phyloP scores from a whole-genome alignment of 1,139 yeast species.

The Hyphopichia buzzinii region DNA sequence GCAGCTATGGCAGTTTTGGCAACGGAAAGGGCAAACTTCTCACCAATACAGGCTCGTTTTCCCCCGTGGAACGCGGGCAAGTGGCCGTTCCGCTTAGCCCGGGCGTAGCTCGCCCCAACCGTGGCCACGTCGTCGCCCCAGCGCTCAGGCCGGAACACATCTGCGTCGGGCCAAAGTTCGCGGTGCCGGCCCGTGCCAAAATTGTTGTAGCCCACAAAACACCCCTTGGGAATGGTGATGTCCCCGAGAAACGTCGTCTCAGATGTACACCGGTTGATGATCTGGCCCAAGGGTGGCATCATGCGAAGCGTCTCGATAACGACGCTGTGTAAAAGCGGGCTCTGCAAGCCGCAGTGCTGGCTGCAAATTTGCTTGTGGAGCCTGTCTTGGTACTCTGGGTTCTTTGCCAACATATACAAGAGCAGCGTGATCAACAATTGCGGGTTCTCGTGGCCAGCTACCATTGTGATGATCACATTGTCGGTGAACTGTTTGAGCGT shows the following conservation, averaged over 20 bases:
- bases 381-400: conserved; percentile 30
- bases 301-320: conserved; percentile 53
- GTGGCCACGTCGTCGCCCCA: conserved; percentile 50
- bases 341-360: conserved; percentile 1
- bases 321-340: conserved; percentile 24
- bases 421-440: conserved; percentile 50
- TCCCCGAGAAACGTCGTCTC: conserved; percentile 36
- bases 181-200: conserved; percentile 54
- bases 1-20: conserved; percentile 36
- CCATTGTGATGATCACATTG: conserved; percentile 55
- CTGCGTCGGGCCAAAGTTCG: conserved; percentile 46
- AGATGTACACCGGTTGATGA: conserved; percentile 51
- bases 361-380: conserved; percentile 28
- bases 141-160: conserved; percentile 49
- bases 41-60: conserved; percentile 61
- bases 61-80: conserved; percentile 63
- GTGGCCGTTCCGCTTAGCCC: conserved; percentile 42
- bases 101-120: conserved; percentile 36
- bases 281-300: conserved; percentile 59
- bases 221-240: conserved; percentile 51
- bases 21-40: conserved; percentile 53
- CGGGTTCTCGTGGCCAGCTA: conserved; percentile 68
- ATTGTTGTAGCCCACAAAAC: conserved; percentile 58
- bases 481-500: conserved; percentile 50
- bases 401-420: conserved; percentile 47